Percentiles rank a stretch among this genome's conserved stretches.
Conservation (phyloP, 1,139 yeast genomes). For the Scheffersomyces insectosa region DNA sequence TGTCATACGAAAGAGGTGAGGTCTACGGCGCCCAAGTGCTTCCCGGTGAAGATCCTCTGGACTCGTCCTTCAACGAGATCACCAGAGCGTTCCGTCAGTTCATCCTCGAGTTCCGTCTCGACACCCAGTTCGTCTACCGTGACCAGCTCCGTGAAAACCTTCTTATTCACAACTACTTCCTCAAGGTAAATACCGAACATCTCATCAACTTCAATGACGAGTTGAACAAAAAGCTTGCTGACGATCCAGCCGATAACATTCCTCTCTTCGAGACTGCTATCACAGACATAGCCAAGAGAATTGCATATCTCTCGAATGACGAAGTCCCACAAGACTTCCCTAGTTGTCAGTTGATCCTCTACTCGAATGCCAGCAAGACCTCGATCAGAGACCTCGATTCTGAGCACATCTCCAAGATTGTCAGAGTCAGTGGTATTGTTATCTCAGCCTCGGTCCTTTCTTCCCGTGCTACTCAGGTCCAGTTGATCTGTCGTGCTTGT, state of each 20-base stretch:
- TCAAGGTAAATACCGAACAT: slow-evolving; percentile 82
- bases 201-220: slow-evolving; percentile 87
- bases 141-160: slow-evolving; percentile 90
- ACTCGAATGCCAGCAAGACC: slow-evolving; percentile 70
- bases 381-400: slow-evolving; percentile 82
- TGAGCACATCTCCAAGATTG: slow-evolving; percentile 84
- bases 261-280: slow-evolving; percentile 90
- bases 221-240: slow-evolving; percentile 76
- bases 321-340: slow-evolving; percentile 66
- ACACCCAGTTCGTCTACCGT: slow-evolving; percentile 82
- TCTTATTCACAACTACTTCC: slow-evolving; percentile 68
- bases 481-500: slow-evolving; percentile 86
- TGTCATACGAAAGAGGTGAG: slow-evolving; percentile 82
- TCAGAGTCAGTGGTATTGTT: slow-evolving; percentile 89
- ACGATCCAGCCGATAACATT: slow-evolving; percentile 86
- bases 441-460: slow-evolving; percentile 88
- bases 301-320: slow-evolving; percentile 60
- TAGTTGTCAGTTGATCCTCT: slow-evolving; percentile 76
- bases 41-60: slow-evolving; percentile 74
- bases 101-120: slow-evolving; percentile 81
- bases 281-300: slow-evolving; percentile 84
- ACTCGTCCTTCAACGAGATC: slow-evolving; percentile 72
- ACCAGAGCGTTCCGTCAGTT: slow-evolving; percentile 80
- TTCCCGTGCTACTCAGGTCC: slow-evolving; percentile 84
- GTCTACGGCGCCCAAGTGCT: slow-evolving; percentile 82